These are phyloP conservation scores for Acmispon strigosus DNA, from an alignment of 306 rosid genomes.

Conservation along the genomic window DNA sequence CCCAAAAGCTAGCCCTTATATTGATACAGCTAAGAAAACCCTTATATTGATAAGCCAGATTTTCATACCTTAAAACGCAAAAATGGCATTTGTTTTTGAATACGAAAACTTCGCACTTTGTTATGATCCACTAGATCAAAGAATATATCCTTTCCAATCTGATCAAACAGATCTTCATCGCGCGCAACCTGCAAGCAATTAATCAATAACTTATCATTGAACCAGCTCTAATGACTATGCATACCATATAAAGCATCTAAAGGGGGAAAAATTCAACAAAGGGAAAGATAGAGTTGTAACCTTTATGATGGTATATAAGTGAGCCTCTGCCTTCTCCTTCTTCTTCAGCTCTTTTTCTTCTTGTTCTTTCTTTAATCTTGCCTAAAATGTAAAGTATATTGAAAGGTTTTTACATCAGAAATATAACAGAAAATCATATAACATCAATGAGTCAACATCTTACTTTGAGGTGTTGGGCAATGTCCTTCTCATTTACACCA, in stretches of 20 bases:
- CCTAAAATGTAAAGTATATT: constrained; percentile 29
- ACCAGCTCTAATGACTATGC: neutral
- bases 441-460: constrained; percentile 2
- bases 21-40: too few relatives aligned
- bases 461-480: constrained; percentile 82
- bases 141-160: constrained; percentile 70
- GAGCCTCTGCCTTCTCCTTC: constrained; percentile 88
- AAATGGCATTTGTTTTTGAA: constrained; percentile 52
- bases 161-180: constrained; percentile 63
- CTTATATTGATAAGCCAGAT: neutral
- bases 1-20: too few relatives aligned
- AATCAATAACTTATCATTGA: neutral
- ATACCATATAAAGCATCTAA: neutral
- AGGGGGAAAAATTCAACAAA: neutral
- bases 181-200: constrained; percentile 55
- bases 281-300: constrained; percentile 24
- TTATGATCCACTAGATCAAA: constrained; percentile 93
- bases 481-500: constrained; percentile 76
- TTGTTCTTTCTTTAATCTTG: constrained; percentile 81
- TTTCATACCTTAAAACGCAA: constrained; percentile 55
- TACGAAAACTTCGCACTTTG: constrained; percentile 73
- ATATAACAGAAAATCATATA: neutral
- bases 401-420: neutral
- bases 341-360: constrained; percentile 81
- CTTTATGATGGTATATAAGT: constrained; percentile 77